Evolutionary conservation across 2,329 filamentous ascomycete species (phyloP).

Genomic region (Colletotrichum liaoningense): DNA sequence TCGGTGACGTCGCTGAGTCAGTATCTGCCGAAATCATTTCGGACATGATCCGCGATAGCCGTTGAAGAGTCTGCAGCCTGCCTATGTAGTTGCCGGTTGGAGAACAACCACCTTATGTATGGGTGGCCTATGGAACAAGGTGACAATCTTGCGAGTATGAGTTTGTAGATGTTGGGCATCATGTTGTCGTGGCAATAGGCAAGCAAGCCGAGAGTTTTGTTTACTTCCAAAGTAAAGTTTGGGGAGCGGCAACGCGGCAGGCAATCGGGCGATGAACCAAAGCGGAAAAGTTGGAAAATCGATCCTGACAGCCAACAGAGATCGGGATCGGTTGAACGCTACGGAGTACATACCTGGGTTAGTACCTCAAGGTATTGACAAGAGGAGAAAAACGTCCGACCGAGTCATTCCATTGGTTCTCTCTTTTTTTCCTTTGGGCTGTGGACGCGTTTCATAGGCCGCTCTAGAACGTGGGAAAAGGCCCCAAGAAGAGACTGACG

Average conservation of each 20-base stretch:
- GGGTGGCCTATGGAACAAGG: no score
- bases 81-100: neutral
- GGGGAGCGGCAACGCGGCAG: neutral
- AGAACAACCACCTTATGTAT: neutral
- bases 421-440: neutral
- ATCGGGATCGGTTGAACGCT: neutral
- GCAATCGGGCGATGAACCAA: neutral
- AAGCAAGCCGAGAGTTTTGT: neutral
- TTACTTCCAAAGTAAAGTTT: neutral
- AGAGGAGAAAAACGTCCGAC: neutral
- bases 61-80: neutral
- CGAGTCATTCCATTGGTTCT: neutral
- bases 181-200: neutral
- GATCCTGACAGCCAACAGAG: neutral
- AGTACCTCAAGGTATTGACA: no score
- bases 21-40: neutral
- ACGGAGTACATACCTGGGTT: no score
- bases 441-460: neutral
- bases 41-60: neutral
- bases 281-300: neutral
- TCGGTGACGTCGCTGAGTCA: neutral
- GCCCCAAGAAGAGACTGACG: neutral
- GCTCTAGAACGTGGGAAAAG: neutral
- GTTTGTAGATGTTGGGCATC: no score
- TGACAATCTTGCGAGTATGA: no score